phyloP scores from a whole-genome alignment of 345 rosid species.

The Salix udensis region DNA sequence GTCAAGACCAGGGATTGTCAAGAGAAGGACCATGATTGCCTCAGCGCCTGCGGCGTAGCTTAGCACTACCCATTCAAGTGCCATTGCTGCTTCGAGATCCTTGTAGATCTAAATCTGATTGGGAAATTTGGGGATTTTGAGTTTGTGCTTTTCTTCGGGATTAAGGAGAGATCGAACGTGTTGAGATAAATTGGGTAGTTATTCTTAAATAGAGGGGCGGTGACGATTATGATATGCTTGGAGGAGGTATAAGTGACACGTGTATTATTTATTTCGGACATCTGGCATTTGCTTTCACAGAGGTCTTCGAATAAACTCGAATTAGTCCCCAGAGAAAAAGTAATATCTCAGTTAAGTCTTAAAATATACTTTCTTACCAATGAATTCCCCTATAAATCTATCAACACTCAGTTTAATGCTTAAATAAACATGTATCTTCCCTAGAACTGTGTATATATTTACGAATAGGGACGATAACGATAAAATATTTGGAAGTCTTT shows the following conservation, averaged over 20 bases:
- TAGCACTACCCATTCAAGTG: conserved; percentile 32
- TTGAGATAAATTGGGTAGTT: too few species aligned
- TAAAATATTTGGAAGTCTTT: neutral
- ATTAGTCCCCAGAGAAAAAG: neutral
- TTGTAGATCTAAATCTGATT: conserved; percentile 11
- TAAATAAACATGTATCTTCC: neutral
- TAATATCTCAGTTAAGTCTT: too few species aligned
- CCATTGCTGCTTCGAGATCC: conserved; percentile 10
- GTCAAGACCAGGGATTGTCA: conserved; percentile 34
- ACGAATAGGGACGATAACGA: too few species aligned
- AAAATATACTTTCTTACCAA: too few species aligned
- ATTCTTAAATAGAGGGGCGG: too few species aligned
- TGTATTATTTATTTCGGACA: neutral
- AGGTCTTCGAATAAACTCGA: neutral
- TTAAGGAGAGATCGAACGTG: neutral
- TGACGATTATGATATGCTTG: neutral
- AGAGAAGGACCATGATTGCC: conserved; percentile 35
- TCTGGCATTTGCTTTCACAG: neutral
- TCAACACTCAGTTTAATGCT: neutral
- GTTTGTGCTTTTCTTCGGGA: neutral
- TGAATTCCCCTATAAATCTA: too few species aligned
- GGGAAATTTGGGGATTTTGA: neutral
- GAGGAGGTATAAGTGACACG: neutral
- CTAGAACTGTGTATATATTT: neutral
- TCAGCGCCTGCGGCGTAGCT: conserved; percentile 36